phyloP scores from a whole-genome alignment of 2,329 filamentous ascomycete species.

The Colletotrichum somersetense region DNA sequence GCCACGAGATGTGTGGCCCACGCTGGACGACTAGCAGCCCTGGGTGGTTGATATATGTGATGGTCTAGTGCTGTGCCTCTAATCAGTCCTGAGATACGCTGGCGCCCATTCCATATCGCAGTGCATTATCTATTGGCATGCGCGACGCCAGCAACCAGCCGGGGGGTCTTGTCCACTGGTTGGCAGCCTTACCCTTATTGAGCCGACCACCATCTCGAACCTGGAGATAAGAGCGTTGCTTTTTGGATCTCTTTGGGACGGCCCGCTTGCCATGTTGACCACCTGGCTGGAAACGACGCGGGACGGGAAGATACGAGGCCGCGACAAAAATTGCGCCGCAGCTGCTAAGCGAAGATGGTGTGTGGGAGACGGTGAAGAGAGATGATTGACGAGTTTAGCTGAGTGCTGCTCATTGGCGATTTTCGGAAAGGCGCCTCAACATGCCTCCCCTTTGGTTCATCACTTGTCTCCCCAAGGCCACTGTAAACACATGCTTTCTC shows the following conservation, averaged over 20 bases:
- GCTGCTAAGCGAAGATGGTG: conserved; percentile 30
- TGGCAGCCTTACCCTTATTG: conserved; percentile 31
- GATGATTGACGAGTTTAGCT: conserved; percentile 23
- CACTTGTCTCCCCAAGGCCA: not conserved
- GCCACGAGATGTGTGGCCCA: conserved; percentile 4
- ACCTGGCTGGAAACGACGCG: not conserved
- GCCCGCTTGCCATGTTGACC: not conserved
- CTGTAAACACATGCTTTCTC: not conserved
- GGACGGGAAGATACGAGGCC: conserved; percentile 16
- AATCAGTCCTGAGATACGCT: conserved; percentile 10
- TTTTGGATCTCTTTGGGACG: conserved; percentile 26
- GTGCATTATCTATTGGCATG: conserved; percentile 41
- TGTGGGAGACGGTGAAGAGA: conserved; percentile 23
- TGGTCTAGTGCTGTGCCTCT: not conserved
- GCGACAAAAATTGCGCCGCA: not conserved
- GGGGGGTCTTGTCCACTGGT: conserved; percentile 16
- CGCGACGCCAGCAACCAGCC: conserved; percentile 27
- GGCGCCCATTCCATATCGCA: conserved; percentile 30
- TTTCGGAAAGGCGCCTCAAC: conserved; percentile 19
- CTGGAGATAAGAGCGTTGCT: conserved; percentile 40
- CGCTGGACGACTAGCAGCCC: not conserved
- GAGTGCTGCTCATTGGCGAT: conserved; percentile 15
- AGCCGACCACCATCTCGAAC: conserved; percentile 11
- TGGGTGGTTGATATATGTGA: conserved; percentile 9
- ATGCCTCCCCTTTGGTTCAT: conserved; percentile 4